Evolutionary conservation across 371 early-diverging fungal species (phyloP).

Genomic region (Batkoa obscura): DNA sequence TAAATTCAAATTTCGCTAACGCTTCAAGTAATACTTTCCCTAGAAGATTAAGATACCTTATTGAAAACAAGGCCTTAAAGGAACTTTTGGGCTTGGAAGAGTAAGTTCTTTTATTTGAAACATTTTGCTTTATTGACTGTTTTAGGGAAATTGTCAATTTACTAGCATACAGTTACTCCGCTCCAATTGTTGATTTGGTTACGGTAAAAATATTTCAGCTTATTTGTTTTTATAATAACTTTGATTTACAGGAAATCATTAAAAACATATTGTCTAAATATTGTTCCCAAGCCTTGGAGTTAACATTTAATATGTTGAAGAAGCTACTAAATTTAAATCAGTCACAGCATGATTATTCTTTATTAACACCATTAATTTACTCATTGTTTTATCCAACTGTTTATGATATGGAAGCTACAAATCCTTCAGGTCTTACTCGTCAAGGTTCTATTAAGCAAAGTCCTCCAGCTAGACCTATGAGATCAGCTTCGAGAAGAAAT

Average conservation of each 20-base stretch:
- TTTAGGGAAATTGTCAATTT: neutral
- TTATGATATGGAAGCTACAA: neutral
- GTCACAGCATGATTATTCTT: neutral
- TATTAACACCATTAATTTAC: neutral
- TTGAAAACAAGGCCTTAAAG: too few species aligned
- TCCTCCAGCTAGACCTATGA: neutral
- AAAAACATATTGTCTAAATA: neutral
- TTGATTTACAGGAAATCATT: neutral
- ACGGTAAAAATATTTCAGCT: neutral
- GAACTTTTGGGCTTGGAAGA: neutral
- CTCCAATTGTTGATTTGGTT: neutral
- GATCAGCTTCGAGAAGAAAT: neutral
- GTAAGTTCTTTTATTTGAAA: neutral
- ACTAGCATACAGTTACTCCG: neutral
- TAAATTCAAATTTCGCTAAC: neutral
- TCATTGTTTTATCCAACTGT: constrained; percentile 1
- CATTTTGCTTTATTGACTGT: neutral
- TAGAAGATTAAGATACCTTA: too few species aligned
- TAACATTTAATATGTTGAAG: neutral
- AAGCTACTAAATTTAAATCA: neutral
- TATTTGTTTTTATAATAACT: neutral
- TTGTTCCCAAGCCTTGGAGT: neutral
- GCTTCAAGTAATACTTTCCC: neutral
- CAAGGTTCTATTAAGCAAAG: too few species aligned
- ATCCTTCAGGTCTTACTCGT: neutral